These are phyloP conservation scores for Aspergillus candidus DNA, from an alignment of 2,329 filamentous ascomycete genomes.

Conservation along the genomic window DNA sequence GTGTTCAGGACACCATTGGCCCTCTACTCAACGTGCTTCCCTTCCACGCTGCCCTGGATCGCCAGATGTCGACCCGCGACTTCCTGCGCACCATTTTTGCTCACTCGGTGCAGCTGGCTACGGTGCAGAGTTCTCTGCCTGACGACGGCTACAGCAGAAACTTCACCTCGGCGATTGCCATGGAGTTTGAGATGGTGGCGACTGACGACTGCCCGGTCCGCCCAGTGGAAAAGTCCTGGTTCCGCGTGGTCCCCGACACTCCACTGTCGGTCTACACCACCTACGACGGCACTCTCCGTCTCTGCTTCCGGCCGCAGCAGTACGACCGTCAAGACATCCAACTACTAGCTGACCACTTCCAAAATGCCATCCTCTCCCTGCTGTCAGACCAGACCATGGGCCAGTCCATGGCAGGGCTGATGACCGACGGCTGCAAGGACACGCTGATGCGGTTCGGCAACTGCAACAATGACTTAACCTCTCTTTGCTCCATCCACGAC, in stretches of 20 bases:
- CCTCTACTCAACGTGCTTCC: conserved; percentile 31
- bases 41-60: conserved; percentile 13
- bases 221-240: neutral
- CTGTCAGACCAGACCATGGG: neutral
- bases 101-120: neutral
- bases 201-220: neutral
- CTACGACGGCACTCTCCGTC: neutral
- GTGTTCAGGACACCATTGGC: conserved; percentile 23
- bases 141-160: conserved; percentile 2
- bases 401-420: neutral
- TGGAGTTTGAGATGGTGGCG: conserved; percentile 2
- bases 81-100: neutral
- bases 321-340: neutral
- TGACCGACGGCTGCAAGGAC: neutral
- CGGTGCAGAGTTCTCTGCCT: neutral
- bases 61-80: neutral
- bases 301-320: neutral
- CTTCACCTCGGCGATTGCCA: conserved; percentile 2
- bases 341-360: conserved; percentile 1
- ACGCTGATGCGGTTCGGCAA: conserved; percentile 1
- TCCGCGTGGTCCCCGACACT: neutral
- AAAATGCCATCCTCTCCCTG: neutral
- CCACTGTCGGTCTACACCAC: neutral
- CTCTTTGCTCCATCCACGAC: conserved; percentile 1
- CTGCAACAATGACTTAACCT: neutral